Evolutionary conservation across 352 stramenopile genomes (phyloP).

Genomic region (Pythium phragmiticola): DNA sequence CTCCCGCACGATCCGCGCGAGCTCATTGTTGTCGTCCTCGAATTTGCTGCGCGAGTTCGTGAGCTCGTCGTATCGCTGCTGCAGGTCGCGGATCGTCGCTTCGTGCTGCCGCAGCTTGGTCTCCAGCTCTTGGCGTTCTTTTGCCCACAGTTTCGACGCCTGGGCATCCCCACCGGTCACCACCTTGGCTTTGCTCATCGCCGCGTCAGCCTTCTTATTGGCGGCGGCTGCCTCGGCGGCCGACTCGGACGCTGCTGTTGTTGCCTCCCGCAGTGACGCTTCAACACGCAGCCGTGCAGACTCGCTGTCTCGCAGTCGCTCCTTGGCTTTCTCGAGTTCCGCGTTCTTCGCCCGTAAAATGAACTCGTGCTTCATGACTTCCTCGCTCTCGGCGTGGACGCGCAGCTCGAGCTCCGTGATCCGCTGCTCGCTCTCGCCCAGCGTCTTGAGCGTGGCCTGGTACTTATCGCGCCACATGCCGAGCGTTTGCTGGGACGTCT

Average conservation of each 20-base stretch:
- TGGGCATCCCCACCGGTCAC: constrained; percentile 13
- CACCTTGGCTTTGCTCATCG: constrained; percentile 12
- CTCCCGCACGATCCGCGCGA: constrained; percentile 45
- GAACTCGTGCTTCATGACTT: constrained; percentile 64
- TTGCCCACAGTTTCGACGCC: constrained; percentile 29
- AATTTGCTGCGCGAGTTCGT: constrained; percentile 34
- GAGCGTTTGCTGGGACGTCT: constrained; percentile 41
- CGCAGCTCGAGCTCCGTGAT: constrained; percentile 49
- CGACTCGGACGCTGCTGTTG: constrained; percentile 31
- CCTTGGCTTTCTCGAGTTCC: constrained; percentile 46
- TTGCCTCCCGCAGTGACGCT: constrained; percentile 28
- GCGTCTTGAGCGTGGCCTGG: constrained; percentile 39
- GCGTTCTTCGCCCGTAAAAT: constrained; percentile 49
- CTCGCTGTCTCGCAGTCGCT: constrained; percentile 56
- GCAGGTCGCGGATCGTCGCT: constrained; percentile 29
- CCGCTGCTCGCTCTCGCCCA: constrained; percentile 32
- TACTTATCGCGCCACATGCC: constrained; percentile 56
- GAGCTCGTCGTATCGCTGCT: constrained; percentile 27
- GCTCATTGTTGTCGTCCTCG: constrained; percentile 56
- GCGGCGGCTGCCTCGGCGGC: constrained; percentile 28
- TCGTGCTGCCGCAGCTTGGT: constrained; percentile 38
- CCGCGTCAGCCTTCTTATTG: constrained; percentile 22
- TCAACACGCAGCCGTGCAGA: constrained; percentile 33
- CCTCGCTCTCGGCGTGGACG: constrained; percentile 38
- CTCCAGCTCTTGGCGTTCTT: constrained; percentile 46